Base-by-base conservation (phyloP, 495 filamentous ascomycete genomes). In the Neurospora sp. region DNA sequence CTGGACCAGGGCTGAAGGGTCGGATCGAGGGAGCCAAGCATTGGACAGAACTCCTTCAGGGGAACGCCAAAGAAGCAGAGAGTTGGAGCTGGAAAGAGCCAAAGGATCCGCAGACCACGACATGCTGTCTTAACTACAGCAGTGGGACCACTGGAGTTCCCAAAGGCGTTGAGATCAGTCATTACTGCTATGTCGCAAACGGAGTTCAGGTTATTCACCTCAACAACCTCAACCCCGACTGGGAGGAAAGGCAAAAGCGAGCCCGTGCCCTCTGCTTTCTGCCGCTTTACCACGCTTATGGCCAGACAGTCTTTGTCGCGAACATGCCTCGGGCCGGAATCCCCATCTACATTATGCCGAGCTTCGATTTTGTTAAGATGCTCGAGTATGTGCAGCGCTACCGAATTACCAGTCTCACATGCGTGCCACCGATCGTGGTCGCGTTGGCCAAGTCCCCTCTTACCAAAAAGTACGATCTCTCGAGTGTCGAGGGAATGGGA, bases 141-240 rank as follows among this genome's bases (percentile, higher is more conserved):
- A 88, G 85, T 69, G 93, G 93, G 3, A 97, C 93, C 8, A 96
- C 93, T 0, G 93, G 93, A 4, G 83, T 92, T 7, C 91, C 93
- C 16, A 97, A 96, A 78, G 93, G 93, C 31, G 93, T 95, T 35
- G 90, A 92, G 79, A 89, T 96, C 73, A 87, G 89, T 16, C 93
- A 96, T 80, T 80, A 83, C 44, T 90, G 92, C 74, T 91, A 94
- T 75, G 84, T 92, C 27, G 84, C 91, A 69, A 94, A 96, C 78
- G 86, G 87, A 42, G 73, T 82, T 70, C 86, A 91, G 72, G 83
- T 87, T 9, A 84, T 82, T 27, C 79, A 83, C 75, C 73, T 87
- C n/a, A 78, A 79, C 5, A 74, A 80, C 2, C 79, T 89, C 18
- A 76, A 85, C 35, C 85, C 86, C 0, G 81, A 88, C 9, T 80